Percentiles rank a stretch among this genome's conserved stretches.
Conservation (phyloP, 2,329 filamentous ascomycete species). For the Nigrospora oryzae region DNA sequence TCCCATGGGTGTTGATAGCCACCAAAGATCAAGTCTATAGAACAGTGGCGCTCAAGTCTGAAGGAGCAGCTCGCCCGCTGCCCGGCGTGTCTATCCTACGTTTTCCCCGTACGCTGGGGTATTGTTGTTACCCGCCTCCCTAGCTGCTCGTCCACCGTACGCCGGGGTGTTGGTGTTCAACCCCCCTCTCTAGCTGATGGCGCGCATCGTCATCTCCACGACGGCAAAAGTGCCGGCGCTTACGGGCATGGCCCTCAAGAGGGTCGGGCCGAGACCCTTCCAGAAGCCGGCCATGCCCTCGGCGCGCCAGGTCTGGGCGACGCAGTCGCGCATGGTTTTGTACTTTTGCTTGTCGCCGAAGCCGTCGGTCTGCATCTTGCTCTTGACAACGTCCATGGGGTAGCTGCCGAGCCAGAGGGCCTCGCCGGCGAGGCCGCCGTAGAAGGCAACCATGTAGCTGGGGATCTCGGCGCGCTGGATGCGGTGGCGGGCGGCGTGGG, state of each 20-base stretch:
- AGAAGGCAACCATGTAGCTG: constrained; percentile 78
- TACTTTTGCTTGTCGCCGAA: constrained; percentile 68
- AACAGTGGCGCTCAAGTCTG: too few relatives aligned
- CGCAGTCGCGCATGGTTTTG: constrained; percentile 80
- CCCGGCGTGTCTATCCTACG: too few relatives aligned
- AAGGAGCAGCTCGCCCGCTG: too few relatives aligned
- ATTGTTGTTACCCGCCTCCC: too few relatives aligned
- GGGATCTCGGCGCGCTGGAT: constrained; percentile 71
- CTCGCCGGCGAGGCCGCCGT: constrained; percentile 90
- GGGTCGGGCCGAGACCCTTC: constrained; percentile 85
- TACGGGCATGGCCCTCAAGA: constrained; percentile 93
- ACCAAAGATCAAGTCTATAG: too few relatives aligned
- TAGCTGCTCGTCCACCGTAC: too few relatives aligned
- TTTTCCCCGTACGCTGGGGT: too few relatives aligned
- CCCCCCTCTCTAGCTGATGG: constrained; percentile 34
- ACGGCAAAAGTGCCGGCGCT: constrained; percentile 96
- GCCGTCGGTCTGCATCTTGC: constrained; percentile 98
- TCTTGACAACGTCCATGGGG: constrained; percentile 96
- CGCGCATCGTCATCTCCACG: constrained; percentile 58
- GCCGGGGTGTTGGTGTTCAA: too few relatives aligned
- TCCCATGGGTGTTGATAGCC: not conserved
- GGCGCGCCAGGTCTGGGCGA: constrained; percentile 67
- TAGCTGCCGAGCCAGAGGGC: constrained; percentile 89
- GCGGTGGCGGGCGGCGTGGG: constrained; percentile 70
- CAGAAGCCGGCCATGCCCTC: constrained; percentile 84